Evolutionary conservation across 2,329 filamentous ascomycete species (phyloP), one percentile per base, ranked within the genome.

Genomic region (Dothiorella sarmentorum): DNA sequence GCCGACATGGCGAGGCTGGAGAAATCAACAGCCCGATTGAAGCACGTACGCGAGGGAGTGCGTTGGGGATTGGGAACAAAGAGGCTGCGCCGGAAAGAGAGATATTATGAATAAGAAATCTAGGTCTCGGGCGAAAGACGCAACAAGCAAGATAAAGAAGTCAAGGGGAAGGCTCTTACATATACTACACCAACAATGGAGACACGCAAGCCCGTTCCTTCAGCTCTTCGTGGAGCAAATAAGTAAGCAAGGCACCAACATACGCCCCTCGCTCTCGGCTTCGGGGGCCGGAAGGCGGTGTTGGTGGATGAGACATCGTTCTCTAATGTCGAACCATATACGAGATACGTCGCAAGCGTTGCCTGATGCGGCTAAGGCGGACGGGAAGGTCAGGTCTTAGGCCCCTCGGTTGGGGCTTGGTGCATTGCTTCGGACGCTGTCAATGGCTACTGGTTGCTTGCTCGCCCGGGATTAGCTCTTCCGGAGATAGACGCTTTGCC

Each of bases 401-500:
- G n/a, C 15, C n/a, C 49, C 40, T 53, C 49, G 49, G 33, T 40
- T 53, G 24, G 35, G 31, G 35, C 49, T 42, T 53, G 49, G 49
- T 53, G 49, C 35, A 40, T 38, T 53, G 49, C 49, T 53, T 42
- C n/a, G 35, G 49, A 7, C 49, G 35, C 35, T 40, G 49, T 20
- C 24, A 53, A 42, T 35, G 33, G 49, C 17, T 10, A 53, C 49
- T 53, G 49, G 49, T 31, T 53, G 49, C 49, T 40, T 53, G 24
- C 29, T 40, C 40, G 43, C 17, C 31, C 49, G 49, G 49, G n/a
- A 42, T 40, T 29, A 7, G 35, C 35, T n/a, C 49, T 42, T 15
- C 49, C 49, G 33, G 49, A 53, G 49, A 53, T 53, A 53, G 49
- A 20, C 26, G 10, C 24, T 20, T 20, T 29, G 33, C 49, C 49